phyloP scores from a whole-genome alignment of 805 yeast genomes.

The Wickerhamiella siamensis region DNA sequence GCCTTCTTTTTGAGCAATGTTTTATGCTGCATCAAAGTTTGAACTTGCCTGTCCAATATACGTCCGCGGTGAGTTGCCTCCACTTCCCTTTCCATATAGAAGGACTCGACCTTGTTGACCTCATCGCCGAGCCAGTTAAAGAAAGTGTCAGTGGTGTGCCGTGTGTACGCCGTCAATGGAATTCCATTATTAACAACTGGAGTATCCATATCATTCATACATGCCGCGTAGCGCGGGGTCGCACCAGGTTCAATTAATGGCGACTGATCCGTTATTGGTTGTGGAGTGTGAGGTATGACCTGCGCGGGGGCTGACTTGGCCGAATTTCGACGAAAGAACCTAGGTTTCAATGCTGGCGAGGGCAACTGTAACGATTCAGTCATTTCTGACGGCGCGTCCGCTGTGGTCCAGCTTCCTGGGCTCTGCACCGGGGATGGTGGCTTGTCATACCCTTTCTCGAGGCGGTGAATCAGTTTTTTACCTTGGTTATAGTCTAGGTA shows the following conservation, averaged over 20 bases:
- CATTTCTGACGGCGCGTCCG: background rate
- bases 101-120: constrained; percentile 42
- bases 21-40: constrained; percentile 44
- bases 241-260: constrained; percentile 15
- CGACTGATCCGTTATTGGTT: constrained; percentile 15
- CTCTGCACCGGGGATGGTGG: background rate
- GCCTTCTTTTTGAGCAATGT: constrained; percentile 4
- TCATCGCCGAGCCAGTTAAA: constrained; percentile 54
- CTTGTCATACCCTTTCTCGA: constrained; percentile 12
- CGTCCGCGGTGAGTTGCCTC: constrained; percentile 46
- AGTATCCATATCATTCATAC: background rate
- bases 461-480: constrained; percentile 36
- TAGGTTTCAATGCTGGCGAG: background rate
- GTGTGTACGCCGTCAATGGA: constrained; percentile 6
- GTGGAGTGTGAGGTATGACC: background rate
- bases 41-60: constrained; percentile 51
- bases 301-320: background rate
- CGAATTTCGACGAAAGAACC: background rate
- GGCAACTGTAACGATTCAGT: background rate
- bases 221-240: constrained; percentile 2
- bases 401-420: background rate
- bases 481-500: constrained; percentile 34
- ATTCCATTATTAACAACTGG: background rate
- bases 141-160: constrained; percentile 36
- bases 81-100: constrained; percentile 46